A percentile compares a stretch with the other conserved stretches of the same genome.
phyloP scores from a whole-genome alignment of 352 stramenopile genomes.

The Globisporangium perplexum region DNA sequence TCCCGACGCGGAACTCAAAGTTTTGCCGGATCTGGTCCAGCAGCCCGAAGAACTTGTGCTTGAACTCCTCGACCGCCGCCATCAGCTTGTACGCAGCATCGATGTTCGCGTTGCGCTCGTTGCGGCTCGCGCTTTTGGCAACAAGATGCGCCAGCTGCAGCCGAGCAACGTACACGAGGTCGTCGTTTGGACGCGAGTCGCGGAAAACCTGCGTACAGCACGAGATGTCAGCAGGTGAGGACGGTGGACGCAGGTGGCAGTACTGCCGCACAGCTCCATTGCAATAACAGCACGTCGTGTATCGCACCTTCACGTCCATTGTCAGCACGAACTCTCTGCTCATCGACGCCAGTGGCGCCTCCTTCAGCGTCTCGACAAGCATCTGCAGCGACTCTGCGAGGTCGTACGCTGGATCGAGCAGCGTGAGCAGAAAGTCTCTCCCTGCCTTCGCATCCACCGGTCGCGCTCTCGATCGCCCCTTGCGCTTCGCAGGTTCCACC shows the following conservation, averaged over 20 bases:
- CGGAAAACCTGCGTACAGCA: conserved; percentile 36
- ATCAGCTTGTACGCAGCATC: conserved; percentile 32
- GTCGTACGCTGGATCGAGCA: conserved; percentile 56
- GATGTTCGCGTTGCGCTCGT: conserved; percentile 48
- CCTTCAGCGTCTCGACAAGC: conserved; percentile 33
- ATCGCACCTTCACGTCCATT: conserved; percentile 40
- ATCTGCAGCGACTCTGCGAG: conserved; percentile 45
- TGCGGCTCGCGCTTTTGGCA: conserved; percentile 18
- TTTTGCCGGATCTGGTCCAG: conserved; percentile 33
- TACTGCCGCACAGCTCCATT: no score
- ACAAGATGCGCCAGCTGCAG: conserved; percentile 43
- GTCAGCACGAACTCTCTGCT: conserved; percentile 58
- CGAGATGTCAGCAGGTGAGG: neutral
- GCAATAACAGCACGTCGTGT: neutral
- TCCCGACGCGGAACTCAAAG: conserved; percentile 31
- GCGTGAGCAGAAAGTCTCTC: conserved; percentile 35
- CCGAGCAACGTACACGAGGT: conserved; percentile 18
- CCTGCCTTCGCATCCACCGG: conserved; percentile 21
- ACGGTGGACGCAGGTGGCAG: no score
- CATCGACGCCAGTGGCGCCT: conserved; percentile 33
- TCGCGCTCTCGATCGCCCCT: neutral
- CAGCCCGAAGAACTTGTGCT: conserved; percentile 35
- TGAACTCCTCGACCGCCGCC: conserved; percentile 29
- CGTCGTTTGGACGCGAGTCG: conserved; percentile 17
- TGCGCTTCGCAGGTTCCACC: neutral